Evolutionary conservation across 2,329 filamentous ascomycete genomes (phyloP).

Genomic region (Aureobasidium mangrovei): DNA sequence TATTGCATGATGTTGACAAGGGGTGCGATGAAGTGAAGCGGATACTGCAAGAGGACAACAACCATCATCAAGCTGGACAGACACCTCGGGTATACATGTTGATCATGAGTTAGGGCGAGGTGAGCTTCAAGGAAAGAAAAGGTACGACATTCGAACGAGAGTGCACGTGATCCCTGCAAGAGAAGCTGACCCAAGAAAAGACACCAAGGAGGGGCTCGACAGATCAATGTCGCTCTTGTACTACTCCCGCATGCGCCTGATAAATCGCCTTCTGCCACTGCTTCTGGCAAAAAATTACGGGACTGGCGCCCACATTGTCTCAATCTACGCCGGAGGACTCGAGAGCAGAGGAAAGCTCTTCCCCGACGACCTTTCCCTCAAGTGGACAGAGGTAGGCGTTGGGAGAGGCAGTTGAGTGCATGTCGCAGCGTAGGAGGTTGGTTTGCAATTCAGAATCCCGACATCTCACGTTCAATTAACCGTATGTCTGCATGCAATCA

Average conservation of each 20-base stretch:
- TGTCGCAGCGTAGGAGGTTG: too few relatives aligned
- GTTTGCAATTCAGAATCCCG: too few relatives aligned
- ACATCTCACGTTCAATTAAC: too few relatives aligned
- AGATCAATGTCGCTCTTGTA: constrained; percentile 19
- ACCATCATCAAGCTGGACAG: constrained; percentile 17
- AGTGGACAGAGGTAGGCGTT: background rate
- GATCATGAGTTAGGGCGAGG: constrained; percentile 30
- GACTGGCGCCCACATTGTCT: constrained; percentile 17
- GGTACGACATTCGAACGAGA: constrained; percentile 5
- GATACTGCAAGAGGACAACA: constrained; percentile 4
- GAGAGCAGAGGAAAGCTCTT: constrained; percentile 13
- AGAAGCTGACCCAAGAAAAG: background rate
- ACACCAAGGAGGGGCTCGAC: constrained; percentile 21
- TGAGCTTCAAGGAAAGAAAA: constrained; percentile 21
- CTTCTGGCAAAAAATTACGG: constrained; percentile 14
- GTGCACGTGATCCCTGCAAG: background rate
- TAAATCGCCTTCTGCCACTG: constrained; percentile 17
- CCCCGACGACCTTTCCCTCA: constrained; percentile 19
- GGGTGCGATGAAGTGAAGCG: constrained; percentile 25
- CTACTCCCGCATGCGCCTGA: constrained; percentile 22
- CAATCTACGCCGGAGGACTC: constrained; percentile 19
- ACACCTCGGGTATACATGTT: constrained; percentile 31
- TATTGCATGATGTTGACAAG: constrained; percentile 29
- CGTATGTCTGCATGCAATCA: too few relatives aligned
- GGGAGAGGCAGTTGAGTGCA: too few relatives aligned